These are phyloP conservation scores for Rheum nobile DNA, from an alignment of 148 eudicot species.

Conservation along the genomic window DNA sequence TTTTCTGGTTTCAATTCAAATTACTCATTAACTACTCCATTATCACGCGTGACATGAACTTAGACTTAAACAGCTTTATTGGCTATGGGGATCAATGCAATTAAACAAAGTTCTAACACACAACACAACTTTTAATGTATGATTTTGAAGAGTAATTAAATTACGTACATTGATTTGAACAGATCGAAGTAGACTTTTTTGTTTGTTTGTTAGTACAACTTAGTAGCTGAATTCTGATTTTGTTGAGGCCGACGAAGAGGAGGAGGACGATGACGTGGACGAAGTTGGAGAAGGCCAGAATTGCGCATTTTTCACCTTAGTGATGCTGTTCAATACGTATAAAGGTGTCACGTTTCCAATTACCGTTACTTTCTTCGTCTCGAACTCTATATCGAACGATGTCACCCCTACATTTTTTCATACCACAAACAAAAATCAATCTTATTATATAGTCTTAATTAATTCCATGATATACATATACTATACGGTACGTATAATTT, in stretches of 20 bases:
- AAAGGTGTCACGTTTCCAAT: conserved; percentile 59
- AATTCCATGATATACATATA: neutral
- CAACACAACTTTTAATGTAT: neutral
- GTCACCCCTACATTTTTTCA: conserved; percentile 48
- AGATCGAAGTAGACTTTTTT: neutral
- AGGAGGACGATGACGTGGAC: conserved; percentile 26
- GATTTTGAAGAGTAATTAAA: neutral
- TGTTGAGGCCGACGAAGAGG: conserved; percentile 22
- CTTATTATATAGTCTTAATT: neutral
- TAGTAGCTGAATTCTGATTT: conserved; percentile 11
- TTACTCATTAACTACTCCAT: neutral
- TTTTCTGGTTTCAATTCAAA: conserved; percentile 2
- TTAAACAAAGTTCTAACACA: neutral
- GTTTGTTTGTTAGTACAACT: neutral
- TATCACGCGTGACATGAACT: too few species aligned
- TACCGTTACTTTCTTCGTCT: conserved; percentile 65
- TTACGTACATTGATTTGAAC: neutral
- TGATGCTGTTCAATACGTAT: conserved; percentile 55
- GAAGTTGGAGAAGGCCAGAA: conserved; percentile 67
- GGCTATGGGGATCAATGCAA: neutral
- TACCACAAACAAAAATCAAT: neutral
- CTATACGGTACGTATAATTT: neutral
- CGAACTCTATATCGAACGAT: conserved; percentile 63
- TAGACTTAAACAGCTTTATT: neutral
- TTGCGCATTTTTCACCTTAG: conserved; percentile 79